Conservation (phyloP, 352 stramenopile genomes). For the Pythium insidiosum region DNA sequence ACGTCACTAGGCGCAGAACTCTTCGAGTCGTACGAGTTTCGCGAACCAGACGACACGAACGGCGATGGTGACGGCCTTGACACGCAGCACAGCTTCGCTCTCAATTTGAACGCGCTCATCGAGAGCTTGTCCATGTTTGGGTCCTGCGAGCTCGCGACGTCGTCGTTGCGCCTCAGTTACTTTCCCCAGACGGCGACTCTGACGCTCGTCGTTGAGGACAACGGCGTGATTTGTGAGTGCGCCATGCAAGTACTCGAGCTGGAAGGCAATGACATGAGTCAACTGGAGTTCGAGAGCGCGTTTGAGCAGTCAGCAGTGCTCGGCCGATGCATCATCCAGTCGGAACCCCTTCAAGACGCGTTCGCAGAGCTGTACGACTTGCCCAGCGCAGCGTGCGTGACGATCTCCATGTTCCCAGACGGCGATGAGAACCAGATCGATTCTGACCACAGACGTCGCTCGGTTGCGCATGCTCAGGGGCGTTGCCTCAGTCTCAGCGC, state of each 20-base stretch:
- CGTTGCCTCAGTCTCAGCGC: constrained; percentile 50
- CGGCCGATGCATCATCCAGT: constrained; percentile 79
- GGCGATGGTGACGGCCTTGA: constrained; percentile 16
- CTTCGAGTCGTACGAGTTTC: constrained; percentile 63
- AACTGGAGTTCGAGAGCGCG: constrained; percentile 67
- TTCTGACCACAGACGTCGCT: neutral
- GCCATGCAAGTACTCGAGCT: constrained; percentile 75
- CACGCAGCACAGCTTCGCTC: constrained; percentile 55
- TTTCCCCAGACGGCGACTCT: constrained; percentile 42
- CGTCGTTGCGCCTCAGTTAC: constrained; percentile 70
- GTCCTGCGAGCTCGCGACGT: constrained; percentile 45
- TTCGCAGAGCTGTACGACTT: constrained; percentile 81
- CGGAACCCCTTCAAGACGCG: constrained; percentile 66
- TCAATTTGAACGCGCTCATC: constrained; percentile 63
- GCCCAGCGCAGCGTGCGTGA: constrained; percentile 70
- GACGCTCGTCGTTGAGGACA: constrained; percentile 71
- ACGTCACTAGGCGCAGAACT: constrained; percentile 66
- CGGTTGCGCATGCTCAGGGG: neutral
- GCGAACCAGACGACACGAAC: constrained; percentile 6
- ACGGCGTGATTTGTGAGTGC: constrained; percentile 79
- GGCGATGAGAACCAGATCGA: constrained; percentile 8
- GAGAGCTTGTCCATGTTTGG: constrained; percentile 83
- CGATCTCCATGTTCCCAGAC: constrained; percentile 67
- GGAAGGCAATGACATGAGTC: constrained; percentile 58
- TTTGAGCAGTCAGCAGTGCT: constrained; percentile 74